Base-by-base conservation (phyloP, 352 stramenopile genomes). In the Phytophthora aleatoria region DNA sequence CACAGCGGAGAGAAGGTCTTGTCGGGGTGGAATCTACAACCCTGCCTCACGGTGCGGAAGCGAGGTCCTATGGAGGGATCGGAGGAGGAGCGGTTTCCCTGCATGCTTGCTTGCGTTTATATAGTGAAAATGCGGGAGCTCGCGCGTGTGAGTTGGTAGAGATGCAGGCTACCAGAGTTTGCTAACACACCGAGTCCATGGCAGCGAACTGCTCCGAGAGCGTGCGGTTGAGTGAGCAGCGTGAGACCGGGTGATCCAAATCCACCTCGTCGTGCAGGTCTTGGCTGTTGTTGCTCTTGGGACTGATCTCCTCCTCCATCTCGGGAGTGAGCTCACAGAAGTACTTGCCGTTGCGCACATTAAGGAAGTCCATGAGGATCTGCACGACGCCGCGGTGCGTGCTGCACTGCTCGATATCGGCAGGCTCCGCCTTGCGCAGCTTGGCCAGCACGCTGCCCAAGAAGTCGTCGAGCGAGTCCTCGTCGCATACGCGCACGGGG, bases 351-450 rank as follows among this genome's bases (percentile, higher is more conserved):
- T 90, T 57, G 70, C 81, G 82, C 64, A 94, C 76, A 47, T 84
- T 83, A n/a, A 94, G 65, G 41, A 94, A 94, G 33, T 92, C 81
- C 75, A 90, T 94, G 53, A 94, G 75, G 57, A 94, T 91, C 60
- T 88, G 81, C 61, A 94, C 85, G 35, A 91, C 75, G 54, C 85
- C 85, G 64, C 85, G 78, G 74, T 92, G 85, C 35, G 44, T 63
- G 53, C 77, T 79, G 73, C 85, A 94, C 36, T 76, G 60, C 31
- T 80, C 71, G 50, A 92, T 83, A 15, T 67, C 69, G 1, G 70
- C 57, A 4, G 69, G 69, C 26, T 73, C 50, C 11, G 63, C 59
- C 64, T 74, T 78, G 58, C 84, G 83, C 51, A 94, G 66, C 50
- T 87, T 85, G 45, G 74, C 65, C 3, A 94, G 73, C 60, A 89